Evolutionary conservation across 306 rosid species (phyloP).

Genomic region (Myrica gale): DNA sequence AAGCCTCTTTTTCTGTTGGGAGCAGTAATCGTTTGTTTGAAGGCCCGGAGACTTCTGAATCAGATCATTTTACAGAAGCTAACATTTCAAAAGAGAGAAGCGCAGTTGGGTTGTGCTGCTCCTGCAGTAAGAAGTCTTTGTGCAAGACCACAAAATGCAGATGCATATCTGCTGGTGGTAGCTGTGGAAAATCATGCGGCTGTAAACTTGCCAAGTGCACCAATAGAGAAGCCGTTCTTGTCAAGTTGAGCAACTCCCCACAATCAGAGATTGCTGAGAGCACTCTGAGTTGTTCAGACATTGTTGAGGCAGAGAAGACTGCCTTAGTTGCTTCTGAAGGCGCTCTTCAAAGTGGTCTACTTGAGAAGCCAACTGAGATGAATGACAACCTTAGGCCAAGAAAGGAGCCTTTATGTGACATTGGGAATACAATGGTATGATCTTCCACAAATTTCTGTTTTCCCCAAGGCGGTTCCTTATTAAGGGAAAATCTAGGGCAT

Average conservation of each 20-base stretch:
- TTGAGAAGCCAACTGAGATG: constrained; percentile 47
- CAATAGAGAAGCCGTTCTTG: constrained; percentile 50
- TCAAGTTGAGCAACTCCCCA: constrained; percentile 30
- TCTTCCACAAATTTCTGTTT: constrained; percentile 14
- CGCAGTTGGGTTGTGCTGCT: constrained; percentile 59
- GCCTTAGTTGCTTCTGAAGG: constrained; percentile 44
- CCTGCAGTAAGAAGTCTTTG: constrained; percentile 72
- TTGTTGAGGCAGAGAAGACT: constrained; percentile 25
- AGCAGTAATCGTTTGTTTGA: constrained; percentile 36
- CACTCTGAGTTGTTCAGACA: constrained; percentile 24
- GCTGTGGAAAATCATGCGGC: constrained; percentile 80
- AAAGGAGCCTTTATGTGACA: constrained; percentile 72
- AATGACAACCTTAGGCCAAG: constrained; percentile 34
- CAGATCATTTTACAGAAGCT: constrained; percentile 30
- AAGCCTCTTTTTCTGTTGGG: constrained; percentile 41
- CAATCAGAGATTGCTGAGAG: constrained; percentile 39
- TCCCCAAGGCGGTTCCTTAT: not conserved
- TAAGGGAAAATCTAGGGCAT: not conserved
- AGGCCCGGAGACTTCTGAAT: constrained; percentile 38
- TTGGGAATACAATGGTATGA: constrained; percentile 71
- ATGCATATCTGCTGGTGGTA: constrained; percentile 77
- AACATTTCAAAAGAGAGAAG: constrained; percentile 34
- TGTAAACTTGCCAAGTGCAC: constrained; percentile 65
- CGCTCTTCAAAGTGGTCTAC: constrained; percentile 56
- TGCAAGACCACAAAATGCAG: constrained; percentile 85